phyloP scores from a whole-genome alignment of 2,329 filamentous ascomycete species.

The Colletotrichum musae region DNA sequence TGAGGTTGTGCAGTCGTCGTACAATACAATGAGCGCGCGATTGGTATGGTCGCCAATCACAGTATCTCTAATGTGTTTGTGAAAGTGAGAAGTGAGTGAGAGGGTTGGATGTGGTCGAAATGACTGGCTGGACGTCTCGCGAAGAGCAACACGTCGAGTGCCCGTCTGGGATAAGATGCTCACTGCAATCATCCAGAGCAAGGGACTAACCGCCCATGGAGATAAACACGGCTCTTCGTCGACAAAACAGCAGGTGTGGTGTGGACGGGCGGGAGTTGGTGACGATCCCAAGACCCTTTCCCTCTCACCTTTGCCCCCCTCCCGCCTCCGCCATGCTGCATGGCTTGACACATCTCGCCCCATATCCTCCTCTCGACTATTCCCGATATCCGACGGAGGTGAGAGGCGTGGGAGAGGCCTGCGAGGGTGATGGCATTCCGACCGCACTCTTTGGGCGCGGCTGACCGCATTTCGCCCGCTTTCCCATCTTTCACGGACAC shows the following conservation, averaged over 20 bases:
- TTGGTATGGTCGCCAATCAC: too few species aligned
- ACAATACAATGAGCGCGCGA: not conserved
- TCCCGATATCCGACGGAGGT: constrained; percentile 16
- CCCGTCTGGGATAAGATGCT: not conserved
- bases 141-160: not conserved
- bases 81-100: not conserved
- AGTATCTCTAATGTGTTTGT: not conserved
- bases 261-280: constrained; percentile 1
- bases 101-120: not conserved
- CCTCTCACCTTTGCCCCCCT: not conserved
- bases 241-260: not conserved
- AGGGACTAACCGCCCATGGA: not conserved
- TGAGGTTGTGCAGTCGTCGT: not conserved
- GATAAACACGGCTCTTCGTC: not conserved
- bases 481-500: not conserved
- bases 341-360: not conserved
- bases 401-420: constrained; percentile 24
- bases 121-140: too few species aligned
- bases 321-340: not conserved
- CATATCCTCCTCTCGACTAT: not conserved
- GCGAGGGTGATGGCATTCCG: constrained; percentile 15
- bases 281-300: constrained; percentile 14
- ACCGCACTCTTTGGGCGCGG: constrained; percentile 32
- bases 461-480: constrained; percentile 19
- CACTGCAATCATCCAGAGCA: not conserved